Conservation (phyloP, 805 yeast genomes). For the Novakomyces olei region DNA sequence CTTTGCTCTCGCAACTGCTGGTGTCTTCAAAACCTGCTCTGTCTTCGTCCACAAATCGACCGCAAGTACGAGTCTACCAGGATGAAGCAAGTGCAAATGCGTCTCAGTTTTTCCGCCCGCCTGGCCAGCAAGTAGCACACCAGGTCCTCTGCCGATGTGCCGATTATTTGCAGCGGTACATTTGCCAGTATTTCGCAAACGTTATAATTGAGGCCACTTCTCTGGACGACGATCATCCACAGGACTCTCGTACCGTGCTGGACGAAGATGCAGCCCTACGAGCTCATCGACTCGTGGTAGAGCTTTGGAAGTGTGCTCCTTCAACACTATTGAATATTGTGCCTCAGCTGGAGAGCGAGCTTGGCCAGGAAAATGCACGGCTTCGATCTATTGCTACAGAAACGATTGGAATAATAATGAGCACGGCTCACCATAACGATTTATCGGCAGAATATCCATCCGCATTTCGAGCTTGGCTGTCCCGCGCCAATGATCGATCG, state of each 20-base stretch:
- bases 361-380: conserved; percentile 38
- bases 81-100: too few relatives aligned
- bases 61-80: too few relatives aligned
- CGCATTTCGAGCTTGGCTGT: conserved; percentile 50
- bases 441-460: conserved; percentile 24
- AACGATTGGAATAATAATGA: conserved; percentile 46
- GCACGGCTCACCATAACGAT: conserved; percentile 12
- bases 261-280: conserved; percentile 17
- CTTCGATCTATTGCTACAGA: conserved; percentile 48
- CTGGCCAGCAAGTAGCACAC: conserved; percentile 44
- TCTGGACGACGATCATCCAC: conserved; percentile 13
- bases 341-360: conserved; percentile 60
- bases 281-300: conserved; percentile 38
- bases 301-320: conserved; percentile 60
- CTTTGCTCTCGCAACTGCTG: conserved; percentile 44
- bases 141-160: conserved; percentile 45
- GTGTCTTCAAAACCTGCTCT: conserved; percentile 10
- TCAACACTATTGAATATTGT: conserved; percentile 49
- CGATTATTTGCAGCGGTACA: conserved; percentile 51
- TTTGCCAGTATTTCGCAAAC: conserved; percentile 65
- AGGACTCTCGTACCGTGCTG: conserved; percentile 5
- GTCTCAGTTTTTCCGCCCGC: too few relatives aligned
- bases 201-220: conserved; percentile 28
- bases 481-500: conserved; percentile 48
- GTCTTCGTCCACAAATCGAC: too few relatives aligned